Percentiles rank a stretch among this genome's conserved stretches.
phyloP scores from a whole-genome alignment of 2,329 filamentous ascomycete species.

The Gliomastix tumulicola region DNA sequence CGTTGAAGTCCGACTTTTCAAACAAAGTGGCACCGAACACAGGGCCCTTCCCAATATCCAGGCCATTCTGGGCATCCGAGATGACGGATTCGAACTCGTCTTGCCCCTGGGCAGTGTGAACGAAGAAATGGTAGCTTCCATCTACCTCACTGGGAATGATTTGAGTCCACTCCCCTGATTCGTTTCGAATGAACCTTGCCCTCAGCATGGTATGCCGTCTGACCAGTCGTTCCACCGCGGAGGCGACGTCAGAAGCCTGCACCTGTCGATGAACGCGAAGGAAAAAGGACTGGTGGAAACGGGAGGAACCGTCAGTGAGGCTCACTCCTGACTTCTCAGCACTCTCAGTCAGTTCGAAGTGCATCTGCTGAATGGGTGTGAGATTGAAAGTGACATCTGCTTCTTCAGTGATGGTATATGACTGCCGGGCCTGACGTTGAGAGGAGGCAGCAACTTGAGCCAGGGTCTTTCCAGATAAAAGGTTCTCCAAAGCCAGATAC shows the following conservation, averaged over 20 bases:
- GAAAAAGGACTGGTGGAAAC: neutral
- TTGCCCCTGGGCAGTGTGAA: neutral
- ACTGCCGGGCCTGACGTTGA: no score
- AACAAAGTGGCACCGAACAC: slow-evolving; percentile 10
- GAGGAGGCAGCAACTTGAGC: no score
- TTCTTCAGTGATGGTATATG: no score
- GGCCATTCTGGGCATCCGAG: slow-evolving; percentile 2
- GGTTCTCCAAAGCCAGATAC: no score
- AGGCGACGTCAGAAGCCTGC: neutral
- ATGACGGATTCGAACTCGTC: neutral
- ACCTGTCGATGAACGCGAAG: neutral
- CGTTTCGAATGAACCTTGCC: neutral
- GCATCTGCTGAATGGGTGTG: slow-evolving; percentile 5
- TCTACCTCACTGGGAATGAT: slow-evolving; percentile 2
- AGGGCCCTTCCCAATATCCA: slow-evolving; percentile 5
- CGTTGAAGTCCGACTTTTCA: neutral
- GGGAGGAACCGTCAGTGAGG: neutral
- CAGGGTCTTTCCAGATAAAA: no score
- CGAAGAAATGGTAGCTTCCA: slow-evolving; percentile 1
- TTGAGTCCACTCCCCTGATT: neutral
- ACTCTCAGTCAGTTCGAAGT: neutral
- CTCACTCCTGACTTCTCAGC: no score
- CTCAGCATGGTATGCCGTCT: neutral
- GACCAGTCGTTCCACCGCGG: slow-evolving; percentile 1
- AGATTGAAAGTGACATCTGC: no score